phyloP scores from a whole-genome alignment of 1,284 basidiomycete species.

The Ceraceosorus guamensis region DNA sequence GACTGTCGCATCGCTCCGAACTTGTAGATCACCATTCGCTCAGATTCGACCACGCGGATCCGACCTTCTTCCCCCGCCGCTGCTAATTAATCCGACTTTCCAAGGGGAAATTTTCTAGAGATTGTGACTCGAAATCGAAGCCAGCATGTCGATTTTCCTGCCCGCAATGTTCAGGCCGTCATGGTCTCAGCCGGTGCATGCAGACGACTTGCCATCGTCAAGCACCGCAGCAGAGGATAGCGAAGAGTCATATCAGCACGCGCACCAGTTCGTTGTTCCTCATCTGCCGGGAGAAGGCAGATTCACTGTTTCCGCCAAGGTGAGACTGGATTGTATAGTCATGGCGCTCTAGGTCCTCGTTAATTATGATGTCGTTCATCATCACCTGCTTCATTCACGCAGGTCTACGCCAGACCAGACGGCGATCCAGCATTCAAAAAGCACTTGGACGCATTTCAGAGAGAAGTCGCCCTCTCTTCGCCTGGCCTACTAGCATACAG shows the following conservation, averaged over 20 bases:
- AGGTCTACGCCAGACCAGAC: conserved; percentile 33
- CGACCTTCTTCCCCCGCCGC: too few relatives aligned
- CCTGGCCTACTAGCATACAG: conserved; percentile 42
- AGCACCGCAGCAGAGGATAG: not conserved
- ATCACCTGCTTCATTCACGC: not conserved
- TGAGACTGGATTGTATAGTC: too few relatives aligned
- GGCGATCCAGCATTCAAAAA: conserved; percentile 32
- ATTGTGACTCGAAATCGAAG: too few relatives aligned
- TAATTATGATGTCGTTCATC: too few relatives aligned
- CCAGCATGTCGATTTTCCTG: conserved; percentile 1
- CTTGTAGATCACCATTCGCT: too few relatives aligned
- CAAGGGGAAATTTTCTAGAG: too few relatives aligned
- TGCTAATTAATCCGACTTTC: too few relatives aligned
- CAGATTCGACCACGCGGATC: too few relatives aligned
- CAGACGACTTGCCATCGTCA: too few relatives aligned
- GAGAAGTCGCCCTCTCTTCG: conserved; percentile 32
- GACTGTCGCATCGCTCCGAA: too few relatives aligned
- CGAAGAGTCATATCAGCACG: conserved; percentile 11
- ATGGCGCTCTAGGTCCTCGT: too few relatives aligned
- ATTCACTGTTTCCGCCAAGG: conserved; percentile 37
- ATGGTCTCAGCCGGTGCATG: too few relatives aligned
- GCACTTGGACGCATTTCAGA: conserved; percentile 35
- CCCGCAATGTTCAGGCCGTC: not conserved
- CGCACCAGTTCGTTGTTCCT: conserved; percentile 27
- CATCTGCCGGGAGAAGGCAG: conserved; percentile 40